These are phyloP conservation scores for Suillus subaureus DNA, from an alignment of 768 basidiomycete genomes.

Conservation along the genomic window DNA sequence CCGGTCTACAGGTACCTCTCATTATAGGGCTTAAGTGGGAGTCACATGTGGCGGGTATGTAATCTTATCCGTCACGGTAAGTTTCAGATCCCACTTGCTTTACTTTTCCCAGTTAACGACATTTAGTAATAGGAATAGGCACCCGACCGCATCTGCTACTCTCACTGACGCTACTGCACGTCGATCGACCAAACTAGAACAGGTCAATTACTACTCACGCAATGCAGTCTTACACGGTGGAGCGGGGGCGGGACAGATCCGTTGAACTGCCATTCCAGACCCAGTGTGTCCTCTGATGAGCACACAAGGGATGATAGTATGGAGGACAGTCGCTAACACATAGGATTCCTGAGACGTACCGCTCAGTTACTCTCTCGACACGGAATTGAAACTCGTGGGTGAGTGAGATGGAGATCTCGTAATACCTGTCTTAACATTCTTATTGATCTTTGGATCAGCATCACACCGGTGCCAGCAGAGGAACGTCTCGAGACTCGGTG, in stretches of 20 bases:
- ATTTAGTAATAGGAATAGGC: not conserved
- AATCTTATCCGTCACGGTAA: not conserved
- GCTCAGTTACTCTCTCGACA: not conserved
- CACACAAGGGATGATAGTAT: conserved; percentile 24
- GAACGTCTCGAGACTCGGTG: not conserved
- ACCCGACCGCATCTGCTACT: not conserved
- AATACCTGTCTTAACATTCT: not conserved
- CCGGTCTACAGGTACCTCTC: too few species aligned
- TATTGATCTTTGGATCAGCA: not conserved
- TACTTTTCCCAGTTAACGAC: too few species aligned
- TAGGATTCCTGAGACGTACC: not conserved
- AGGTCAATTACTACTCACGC: not conserved
- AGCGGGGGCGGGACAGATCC: not conserved
- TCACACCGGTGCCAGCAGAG: not conserved
- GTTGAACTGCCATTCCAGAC: not conserved
- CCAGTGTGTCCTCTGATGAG: not conserved
- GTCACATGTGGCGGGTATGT: too few species aligned
- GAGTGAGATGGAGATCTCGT: not conserved
- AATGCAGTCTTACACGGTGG: not conserved
- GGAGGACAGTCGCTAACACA: not conserved
- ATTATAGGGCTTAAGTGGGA: too few species aligned
- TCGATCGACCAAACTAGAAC: not conserved
- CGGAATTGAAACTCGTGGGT: not conserved
- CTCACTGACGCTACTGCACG: not conserved
- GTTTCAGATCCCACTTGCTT: not conserved